Percentiles rank a stretch among this genome's conserved stretches.
Conservation (phyloP, 257 asterid genomes). For the Penstemon barbatus region DNA sequence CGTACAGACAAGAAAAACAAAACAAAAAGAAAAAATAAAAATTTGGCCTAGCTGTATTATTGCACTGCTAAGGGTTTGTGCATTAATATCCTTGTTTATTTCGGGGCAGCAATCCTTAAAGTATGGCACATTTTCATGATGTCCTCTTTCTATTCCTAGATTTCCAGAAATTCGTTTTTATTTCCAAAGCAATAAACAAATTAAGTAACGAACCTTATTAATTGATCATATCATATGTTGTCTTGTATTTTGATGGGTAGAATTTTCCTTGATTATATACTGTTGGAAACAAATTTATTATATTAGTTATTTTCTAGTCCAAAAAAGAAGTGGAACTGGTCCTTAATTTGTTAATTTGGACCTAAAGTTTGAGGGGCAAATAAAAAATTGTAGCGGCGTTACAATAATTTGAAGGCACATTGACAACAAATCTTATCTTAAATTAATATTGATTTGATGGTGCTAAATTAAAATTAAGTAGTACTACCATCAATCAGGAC, state of each 20-base stretch:
- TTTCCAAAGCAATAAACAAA: neutral
- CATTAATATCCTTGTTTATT: neutral
- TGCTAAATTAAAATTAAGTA: too few relatives aligned
- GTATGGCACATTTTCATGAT: neutral
- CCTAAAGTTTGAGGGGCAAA: neutral
- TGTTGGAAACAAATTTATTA: neutral
- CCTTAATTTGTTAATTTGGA: neutral
- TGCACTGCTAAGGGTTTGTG: too few relatives aligned
- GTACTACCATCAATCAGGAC: conserved; percentile 8
- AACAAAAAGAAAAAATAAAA: too few relatives aligned
- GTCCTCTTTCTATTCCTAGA: neutral
- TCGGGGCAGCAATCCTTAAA: neutral
- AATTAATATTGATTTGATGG: neutral
- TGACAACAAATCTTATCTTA: neutral
- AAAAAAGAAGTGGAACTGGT: too few relatives aligned
- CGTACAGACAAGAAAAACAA: too few relatives aligned
- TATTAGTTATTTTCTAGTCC: too few relatives aligned
- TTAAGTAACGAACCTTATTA: neutral
- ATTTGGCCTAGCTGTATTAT: too few relatives aligned
- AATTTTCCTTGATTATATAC: neutral
- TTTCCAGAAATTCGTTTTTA: neutral
- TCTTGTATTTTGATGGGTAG: neutral
- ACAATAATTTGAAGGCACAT: conserved; percentile 11
- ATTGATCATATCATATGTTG: too few relatives aligned
- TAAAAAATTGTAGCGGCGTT: conserved; percentile 10